Conservation (phyloP, 257 asterid species). For the Primulina tabacum region DNA sequence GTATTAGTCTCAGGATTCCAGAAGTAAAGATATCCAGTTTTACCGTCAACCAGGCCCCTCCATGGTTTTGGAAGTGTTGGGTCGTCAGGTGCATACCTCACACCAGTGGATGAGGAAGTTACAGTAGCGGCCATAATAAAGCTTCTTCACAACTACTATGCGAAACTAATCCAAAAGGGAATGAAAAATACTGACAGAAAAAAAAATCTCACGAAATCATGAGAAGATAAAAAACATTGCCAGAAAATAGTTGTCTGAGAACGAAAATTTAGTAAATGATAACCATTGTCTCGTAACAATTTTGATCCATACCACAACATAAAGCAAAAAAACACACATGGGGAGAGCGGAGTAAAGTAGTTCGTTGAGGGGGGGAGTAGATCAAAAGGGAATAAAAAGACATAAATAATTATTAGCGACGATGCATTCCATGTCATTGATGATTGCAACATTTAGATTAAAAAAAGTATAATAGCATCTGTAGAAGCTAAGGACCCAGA, state of each 20-base stretch:
- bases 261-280: neutral
- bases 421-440: neutral
- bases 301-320: neutral
- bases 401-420: too few species aligned
- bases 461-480: neutral
- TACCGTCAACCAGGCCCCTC: constrained; percentile 84
- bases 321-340: too few species aligned
- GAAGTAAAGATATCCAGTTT: constrained; percentile 82
- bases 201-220: neutral
- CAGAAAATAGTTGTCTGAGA: neutral
- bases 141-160: constrained; percentile 15
- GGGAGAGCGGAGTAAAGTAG: too few species aligned
- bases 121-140: constrained; percentile 67
- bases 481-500: constrained; percentile 4
- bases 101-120: constrained; percentile 42
- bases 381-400: too few species aligned
- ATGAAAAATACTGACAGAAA: neutral
- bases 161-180: constrained; percentile 11
- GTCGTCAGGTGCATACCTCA: constrained; percentile 91
- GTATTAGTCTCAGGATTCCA: constrained; percentile 97
- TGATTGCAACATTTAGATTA: neutral
- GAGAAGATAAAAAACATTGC: neutral
- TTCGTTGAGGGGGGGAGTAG: too few species aligned
- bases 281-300: neutral
- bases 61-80: constrained; percentile 95